Base-by-base conservation (phyloP, 805 yeast genomes). In the Blastobotrys robertii region DNA sequence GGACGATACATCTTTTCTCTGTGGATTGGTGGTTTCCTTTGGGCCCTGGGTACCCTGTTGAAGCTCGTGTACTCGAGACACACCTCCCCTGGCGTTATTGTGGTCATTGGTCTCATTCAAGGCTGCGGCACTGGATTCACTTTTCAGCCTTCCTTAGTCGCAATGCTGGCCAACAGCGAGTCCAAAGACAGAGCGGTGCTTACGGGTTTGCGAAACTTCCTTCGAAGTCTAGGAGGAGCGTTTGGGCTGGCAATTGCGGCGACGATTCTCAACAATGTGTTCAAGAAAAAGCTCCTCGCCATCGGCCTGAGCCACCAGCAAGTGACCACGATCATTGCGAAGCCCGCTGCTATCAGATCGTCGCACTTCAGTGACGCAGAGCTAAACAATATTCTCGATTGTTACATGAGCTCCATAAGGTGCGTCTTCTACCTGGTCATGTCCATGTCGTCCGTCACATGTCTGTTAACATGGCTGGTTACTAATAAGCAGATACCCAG, bases 221-320 rank as follows among this genome's bases (percentile, higher is more conserved):
- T 73, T 38, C 61, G 83, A 43, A 71, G 78, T 2, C 68, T 78
- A 44, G 84, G 83, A 11, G 80, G 80, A n/a, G 69, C 81, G 1
- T 60, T 75, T 22, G 82, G 83, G 0, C 61, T 76, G 31, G 79
- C 81, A 1, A 57, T 72, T 8, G 44, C 53, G 12, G 44, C 49
- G 2, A 44, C 57, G 7, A 22, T 49, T 55, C 64, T 16, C 11
- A 46, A 50, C 30, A 53, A 53, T 34, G 40, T 48, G 25, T 19
- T 19, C 25, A 19, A 19, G 25, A 19, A 19, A 6, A 19, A 19
- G 25, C 25, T 19, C 6, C 25, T 19, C 6, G 25, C 25, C 25
- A 19, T 19, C 6, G 25, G 25, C 6, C 25, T 19, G 4, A 19
- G 25, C 25, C 25, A 19, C 6, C 25, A 19, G 6, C 6, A 19